Conservation (phyloP, 305 asterid genomes). For the Plantago coronopus region DNA sequence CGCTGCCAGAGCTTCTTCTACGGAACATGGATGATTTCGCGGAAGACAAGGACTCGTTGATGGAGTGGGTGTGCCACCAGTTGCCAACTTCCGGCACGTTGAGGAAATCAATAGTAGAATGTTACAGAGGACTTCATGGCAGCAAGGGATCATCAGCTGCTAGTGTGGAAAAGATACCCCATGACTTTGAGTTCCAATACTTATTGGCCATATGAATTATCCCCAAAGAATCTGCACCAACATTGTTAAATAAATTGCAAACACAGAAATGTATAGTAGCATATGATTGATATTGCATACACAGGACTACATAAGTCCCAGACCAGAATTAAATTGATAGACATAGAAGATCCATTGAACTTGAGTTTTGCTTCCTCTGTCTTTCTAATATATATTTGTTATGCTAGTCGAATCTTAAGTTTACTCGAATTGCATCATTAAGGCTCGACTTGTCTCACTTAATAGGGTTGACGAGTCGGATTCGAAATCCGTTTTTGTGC, state of each 20-base stretch:
- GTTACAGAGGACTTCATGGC: constrained; percentile 44
- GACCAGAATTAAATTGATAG: too few relatives aligned
- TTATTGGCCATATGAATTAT: constrained; percentile 38
- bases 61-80: constrained; percentile 81
- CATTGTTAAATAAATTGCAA: constrained; percentile 6
- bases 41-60: constrained; percentile 40
- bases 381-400: too few relatives aligned
- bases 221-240: neutral
- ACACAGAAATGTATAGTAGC: neutral
- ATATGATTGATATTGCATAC: too few relatives aligned
- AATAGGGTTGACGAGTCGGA: too few relatives aligned
- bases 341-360: too few relatives aligned
- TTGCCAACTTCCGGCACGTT: constrained; percentile 73
- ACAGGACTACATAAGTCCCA: too few relatives aligned
- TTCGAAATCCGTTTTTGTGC: too few relatives aligned
- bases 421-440: too few relatives aligned
- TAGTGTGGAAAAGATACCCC: constrained; percentile 61
- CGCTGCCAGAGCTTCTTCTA: constrained; percentile 64
- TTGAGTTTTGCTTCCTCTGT: too few relatives aligned
- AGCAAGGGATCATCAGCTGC: constrained; percentile 40
- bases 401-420: too few relatives aligned
- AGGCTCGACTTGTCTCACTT: too few relatives aligned
- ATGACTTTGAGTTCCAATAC: constrained; percentile 76
- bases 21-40: constrained; percentile 60
- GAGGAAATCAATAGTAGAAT: constrained; percentile 78